These are phyloP conservation scores for Solanum clarkiae DNA, from an alignment of 257 asterid species.

Conservation along the genomic window DNA sequence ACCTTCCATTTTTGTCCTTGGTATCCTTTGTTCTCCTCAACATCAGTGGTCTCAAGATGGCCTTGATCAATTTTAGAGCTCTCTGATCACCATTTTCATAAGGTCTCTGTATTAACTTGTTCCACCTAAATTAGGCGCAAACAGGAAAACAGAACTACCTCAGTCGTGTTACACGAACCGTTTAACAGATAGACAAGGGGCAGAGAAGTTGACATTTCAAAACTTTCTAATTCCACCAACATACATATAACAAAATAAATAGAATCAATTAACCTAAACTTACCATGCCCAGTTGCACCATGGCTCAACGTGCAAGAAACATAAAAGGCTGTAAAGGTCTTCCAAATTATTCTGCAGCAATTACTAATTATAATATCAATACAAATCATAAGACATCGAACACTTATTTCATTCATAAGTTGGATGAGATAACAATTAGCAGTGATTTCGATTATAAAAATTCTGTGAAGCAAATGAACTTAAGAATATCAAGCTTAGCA, in stretches of 20 bases:
- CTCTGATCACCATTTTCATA: slow-evolving; percentile 70
- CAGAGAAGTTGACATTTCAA: background rate
- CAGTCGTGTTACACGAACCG: background rate
- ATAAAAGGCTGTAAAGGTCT: slow-evolving; percentile 68
- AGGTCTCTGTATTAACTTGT: slow-evolving; percentile 64
- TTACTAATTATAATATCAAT: background rate
- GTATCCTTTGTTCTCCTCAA: slow-evolving; percentile 85
- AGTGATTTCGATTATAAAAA: background rate
- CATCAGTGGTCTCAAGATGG: slow-evolving; percentile 68
- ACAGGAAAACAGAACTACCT: background rate
- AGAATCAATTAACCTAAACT: background rate
- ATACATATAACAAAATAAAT: background rate
- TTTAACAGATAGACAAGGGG: background rate
- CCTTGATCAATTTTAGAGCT: slow-evolving; percentile 64
- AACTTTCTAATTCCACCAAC: background rate
- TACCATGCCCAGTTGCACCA: slow-evolving; percentile 99
- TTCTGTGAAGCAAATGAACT: background rate
- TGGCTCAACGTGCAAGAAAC: slow-evolving; percentile 89
- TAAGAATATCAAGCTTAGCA: background rate
- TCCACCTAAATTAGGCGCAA: slow-evolving; percentile 49
- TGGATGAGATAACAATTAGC: background rate
- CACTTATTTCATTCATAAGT: background rate
- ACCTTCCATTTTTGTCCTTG: slow-evolving; percentile 79
- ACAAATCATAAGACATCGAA: background rate
- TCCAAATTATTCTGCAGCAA: slow-evolving; percentile 68